phyloP scores from a whole-genome alignment of 768 basidiomycete species.

The Daedaleopsis nitida region DNA sequence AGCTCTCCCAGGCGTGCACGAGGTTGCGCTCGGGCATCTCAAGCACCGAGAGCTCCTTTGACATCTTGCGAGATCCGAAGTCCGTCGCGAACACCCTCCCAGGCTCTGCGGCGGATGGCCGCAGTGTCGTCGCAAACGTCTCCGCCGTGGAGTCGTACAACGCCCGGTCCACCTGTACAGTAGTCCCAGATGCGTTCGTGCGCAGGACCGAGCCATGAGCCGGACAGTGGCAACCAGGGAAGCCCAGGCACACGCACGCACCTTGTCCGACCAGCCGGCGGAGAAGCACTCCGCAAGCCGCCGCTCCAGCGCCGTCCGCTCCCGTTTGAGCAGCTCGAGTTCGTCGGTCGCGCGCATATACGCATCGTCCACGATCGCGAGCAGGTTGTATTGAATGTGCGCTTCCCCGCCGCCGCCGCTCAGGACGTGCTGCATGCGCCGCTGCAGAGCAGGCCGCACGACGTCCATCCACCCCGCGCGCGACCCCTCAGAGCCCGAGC shows the following conservation, averaged over 20 bases:
- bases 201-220: neutral
- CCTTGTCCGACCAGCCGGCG: constrained; percentile 42
- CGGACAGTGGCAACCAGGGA: too few relatives aligned
- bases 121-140: constrained; percentile 35
- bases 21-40: constrained; percentile 43
- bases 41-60: constrained; percentile 45
- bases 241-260: constrained; percentile 5
- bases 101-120: constrained; percentile 21
- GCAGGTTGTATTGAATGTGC: constrained; percentile 61
- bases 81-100: constrained; percentile 41
- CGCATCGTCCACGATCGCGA: constrained; percentile 58
- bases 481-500: constrained; percentile 14
- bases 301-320: constrained; percentile 47
- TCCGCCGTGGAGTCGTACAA: constrained; percentile 33
- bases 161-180: constrained; percentile 41
- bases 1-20: constrained; percentile 47
- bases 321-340: constrained; percentile 54
- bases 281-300: constrained; percentile 36
- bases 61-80: constrained; percentile 49
- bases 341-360: constrained; percentile 52
- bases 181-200: neutral
- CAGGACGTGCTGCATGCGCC: constrained; percentile 59
- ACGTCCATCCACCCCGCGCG: constrained; percentile 55
- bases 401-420: constrained; percentile 26
- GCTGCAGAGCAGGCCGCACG: constrained; percentile 57